phyloP scores from a whole-genome alignment of 768 basidiomycete species.

The Mycena pura region DNA sequence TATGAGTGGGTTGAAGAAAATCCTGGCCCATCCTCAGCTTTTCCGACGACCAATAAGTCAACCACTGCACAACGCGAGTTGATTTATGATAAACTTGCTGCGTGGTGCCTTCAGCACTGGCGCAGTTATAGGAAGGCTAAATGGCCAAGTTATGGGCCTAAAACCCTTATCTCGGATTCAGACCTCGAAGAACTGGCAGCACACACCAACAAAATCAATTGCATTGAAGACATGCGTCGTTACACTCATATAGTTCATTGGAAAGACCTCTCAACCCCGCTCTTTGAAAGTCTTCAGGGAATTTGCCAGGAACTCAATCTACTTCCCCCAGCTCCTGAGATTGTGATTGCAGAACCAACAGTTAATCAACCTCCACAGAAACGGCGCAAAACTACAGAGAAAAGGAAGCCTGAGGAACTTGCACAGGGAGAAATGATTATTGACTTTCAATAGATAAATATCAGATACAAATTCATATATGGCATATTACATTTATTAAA shows the following conservation, averaged over 20 bases:
- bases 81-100: not conserved
- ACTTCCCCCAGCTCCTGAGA: not conserved
- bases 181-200: conserved; percentile 8
- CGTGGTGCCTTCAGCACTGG: conserved; percentile 7
- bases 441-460: not conserved
- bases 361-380: not conserved
- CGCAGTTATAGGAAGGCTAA: not conserved
- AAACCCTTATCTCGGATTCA: conserved; percentile 8
- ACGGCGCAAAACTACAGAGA: not conserved
- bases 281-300: not conserved
- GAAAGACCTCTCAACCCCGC: not conserved
- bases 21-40: not conserved
- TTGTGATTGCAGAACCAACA: not conserved
- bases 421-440: not conserved
- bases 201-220: not conserved
- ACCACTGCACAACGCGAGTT: not conserved
- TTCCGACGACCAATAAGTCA: not conserved
- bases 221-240: not conserved
- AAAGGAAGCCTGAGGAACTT: not conserved
- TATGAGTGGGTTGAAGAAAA: not conserved
- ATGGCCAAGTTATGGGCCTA: conserved; percentile 21
- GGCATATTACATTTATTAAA: no score
- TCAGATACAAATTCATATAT: no score
- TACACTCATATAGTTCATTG: conserved; percentile 14
- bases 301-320: not conserved